A percentile compares a stretch with the other conserved stretches of the same genome.
These are phyloP conservation scores for Fusarium sp. DNA, from an alignment of 2,329 filamentous ascomycete species.

Conservation along the genomic window DNA sequence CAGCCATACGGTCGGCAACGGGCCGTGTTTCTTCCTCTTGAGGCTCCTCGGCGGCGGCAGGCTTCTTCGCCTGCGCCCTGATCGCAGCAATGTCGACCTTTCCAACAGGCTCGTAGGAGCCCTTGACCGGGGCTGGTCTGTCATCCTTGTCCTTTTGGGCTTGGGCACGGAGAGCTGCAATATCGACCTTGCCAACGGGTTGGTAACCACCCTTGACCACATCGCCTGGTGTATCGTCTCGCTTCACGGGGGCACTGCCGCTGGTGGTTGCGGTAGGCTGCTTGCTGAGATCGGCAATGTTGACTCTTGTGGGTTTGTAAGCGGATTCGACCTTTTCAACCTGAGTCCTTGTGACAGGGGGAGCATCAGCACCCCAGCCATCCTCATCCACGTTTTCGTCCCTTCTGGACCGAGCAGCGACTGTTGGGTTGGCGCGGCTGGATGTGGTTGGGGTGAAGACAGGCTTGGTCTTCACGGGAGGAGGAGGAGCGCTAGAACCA, in stretches of 20 bases:
- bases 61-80: constrained; percentile 82
- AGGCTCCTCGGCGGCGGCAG: constrained; percentile 55
- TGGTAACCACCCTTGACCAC: constrained; percentile 90
- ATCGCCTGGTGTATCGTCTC: constrained; percentile 64
- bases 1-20: constrained; percentile 80
- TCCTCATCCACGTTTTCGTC: constrained; percentile 78
- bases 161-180: constrained; percentile 85
- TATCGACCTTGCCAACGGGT: constrained; percentile 97
- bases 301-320: constrained; percentile 95
- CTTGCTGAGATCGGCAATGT: constrained; percentile 86
- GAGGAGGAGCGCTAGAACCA: constrained; percentile 68
- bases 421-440: constrained; percentile 71
- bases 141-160: constrained; percentile 79
- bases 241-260: constrained; percentile 62
- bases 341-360: constrained; percentile 86
- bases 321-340: constrained; percentile 92
- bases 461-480: constrained; percentile 84
- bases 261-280: constrained; percentile 77
- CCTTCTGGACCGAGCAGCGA: constrained; percentile 72
- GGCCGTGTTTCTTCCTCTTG: constrained; percentile 64
- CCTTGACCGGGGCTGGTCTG: constrained; percentile 86
- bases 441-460: constrained; percentile 84
- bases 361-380: constrained; percentile 95
- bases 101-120: constrained; percentile 92
- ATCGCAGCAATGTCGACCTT: constrained; percentile 98